Percentiles rank a stretch among this genome's conserved stretches.
phyloP scores from a whole-genome alignment of 129 eudicot species.

The Artemisia argyi region DNA sequence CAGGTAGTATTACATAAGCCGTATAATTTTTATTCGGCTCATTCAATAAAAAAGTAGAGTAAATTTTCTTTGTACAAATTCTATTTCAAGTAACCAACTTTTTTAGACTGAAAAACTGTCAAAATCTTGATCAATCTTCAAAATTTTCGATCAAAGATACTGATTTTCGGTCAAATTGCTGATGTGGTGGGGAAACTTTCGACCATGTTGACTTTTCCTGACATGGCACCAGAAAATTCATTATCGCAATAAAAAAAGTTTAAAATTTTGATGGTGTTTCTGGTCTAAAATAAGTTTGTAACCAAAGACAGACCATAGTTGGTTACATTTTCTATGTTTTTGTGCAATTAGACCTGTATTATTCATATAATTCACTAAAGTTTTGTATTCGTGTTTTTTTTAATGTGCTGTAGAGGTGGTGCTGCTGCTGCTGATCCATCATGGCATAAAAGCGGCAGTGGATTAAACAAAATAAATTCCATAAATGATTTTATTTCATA shows the following conservation, averaged over 20 bases:
- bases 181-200: no score
- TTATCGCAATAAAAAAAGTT: no score
- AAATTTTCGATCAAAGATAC: no score
- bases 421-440: constrained; percentile 37
- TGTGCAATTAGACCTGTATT: neutral
- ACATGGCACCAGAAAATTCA: no score
- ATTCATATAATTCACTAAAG: neutral
- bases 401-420: constrained; percentile 34
- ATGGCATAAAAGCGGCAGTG: constrained; percentile 81
- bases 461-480: constrained; percentile 66
- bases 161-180: no score
- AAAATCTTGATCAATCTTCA: no score
- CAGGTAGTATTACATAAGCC: constrained; percentile 40
- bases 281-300: neutral
- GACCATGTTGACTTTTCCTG: no score
- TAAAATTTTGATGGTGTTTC: no score
- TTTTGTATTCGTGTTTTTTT: constrained; percentile 8
- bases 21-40: neutral
- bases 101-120: no score
- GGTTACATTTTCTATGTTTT: neutral
- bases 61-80: no score
- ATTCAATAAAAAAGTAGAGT: neutral
- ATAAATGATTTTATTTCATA: constrained; percentile 78
- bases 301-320: neutral
- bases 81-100: no score